Conservation (phyloP, 495 filamentous ascomycete genomes). For the Penicillium ochrochloron region DNA sequence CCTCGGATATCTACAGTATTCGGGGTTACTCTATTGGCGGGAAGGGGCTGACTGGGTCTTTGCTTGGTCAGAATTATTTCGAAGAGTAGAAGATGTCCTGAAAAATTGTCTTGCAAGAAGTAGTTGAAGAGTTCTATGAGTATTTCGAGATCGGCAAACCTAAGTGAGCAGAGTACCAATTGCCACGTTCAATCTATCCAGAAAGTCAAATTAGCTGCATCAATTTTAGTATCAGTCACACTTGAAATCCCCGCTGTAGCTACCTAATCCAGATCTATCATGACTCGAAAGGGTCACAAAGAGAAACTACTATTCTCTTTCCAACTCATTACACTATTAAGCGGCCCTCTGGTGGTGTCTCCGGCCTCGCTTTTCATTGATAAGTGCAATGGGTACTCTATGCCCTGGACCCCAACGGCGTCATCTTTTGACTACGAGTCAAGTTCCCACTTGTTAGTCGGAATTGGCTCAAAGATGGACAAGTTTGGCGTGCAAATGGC, state of each 20-base stretch:
- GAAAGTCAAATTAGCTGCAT: too few relatives aligned
- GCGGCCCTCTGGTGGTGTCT: not conserved
- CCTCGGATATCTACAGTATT: not conserved
- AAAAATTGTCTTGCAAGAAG: too few relatives aligned
- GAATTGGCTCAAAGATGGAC: not conserved
- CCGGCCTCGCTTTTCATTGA: not conserved
- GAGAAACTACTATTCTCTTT: too few relatives aligned
- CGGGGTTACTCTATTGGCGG: not conserved
- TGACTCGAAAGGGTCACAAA: too few relatives aligned
- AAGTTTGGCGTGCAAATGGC: not conserved
- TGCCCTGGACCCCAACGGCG: not conserved
- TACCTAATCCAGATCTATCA: too few relatives aligned
- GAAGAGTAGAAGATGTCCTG: not conserved
- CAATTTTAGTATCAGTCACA: too few relatives aligned
- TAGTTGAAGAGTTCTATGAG: too few relatives aligned
- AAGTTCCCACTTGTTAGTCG: not conserved
- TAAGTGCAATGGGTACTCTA: not conserved
- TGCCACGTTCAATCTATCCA: too few relatives aligned
- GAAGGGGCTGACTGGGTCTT: not conserved
- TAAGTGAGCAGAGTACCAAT: too few relatives aligned
- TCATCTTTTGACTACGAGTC: not conserved
- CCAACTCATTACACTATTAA: too few relatives aligned
- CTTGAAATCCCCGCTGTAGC: too few relatives aligned
- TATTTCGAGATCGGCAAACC: too few relatives aligned
- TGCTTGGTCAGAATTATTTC: not conserved